Conservation (phyloP, 345 rosid genomes). For the Anastatica hierochuntica region DNA sequence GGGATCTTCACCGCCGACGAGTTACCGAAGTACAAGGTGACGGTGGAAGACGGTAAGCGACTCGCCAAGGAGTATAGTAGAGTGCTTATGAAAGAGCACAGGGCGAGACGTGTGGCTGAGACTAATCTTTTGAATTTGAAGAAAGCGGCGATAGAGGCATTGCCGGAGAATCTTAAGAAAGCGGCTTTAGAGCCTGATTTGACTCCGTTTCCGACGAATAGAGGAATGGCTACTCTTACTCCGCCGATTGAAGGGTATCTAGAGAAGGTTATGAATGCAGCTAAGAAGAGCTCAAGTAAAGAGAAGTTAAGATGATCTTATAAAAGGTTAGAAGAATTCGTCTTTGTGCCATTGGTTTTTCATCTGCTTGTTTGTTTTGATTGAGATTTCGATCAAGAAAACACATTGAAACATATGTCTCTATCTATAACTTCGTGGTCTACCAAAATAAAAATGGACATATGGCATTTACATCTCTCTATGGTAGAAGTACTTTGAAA, state of each 20-base stretch:
- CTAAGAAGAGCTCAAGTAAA: constrained; percentile 42
- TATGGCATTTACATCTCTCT: no score
- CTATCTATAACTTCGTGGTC: no score
- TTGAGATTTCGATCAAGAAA: background rate
- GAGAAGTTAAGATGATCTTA: constrained; percentile 58
- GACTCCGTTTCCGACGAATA: constrained; percentile 54
- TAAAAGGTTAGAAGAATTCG: background rate
- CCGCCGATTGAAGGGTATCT: constrained; percentile 86
- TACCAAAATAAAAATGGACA: no score
- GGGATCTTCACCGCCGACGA: constrained; percentile 70
- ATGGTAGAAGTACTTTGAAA: no score
- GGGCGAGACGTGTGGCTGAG: constrained; percentile 71
- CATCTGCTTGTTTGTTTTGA: no score
- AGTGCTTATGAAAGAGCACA: constrained; percentile 71
- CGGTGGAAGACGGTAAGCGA: constrained; percentile 74
- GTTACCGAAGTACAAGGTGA: constrained; percentile 69
- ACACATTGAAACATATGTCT: no score
- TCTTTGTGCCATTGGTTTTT: no score
- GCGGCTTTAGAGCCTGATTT: constrained; percentile 67
- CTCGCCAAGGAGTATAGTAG: constrained; percentile 80
- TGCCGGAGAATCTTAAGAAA: constrained; percentile 56
- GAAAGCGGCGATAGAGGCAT: constrained; percentile 68
- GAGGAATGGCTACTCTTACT: constrained; percentile 66
- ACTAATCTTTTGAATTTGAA: constrained; percentile 38
- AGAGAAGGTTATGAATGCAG: constrained; percentile 63